Evolutionary conservation across 148 eudicot genomes (phyloP).

Genomic region (Vaccinium myrtillus): DNA sequence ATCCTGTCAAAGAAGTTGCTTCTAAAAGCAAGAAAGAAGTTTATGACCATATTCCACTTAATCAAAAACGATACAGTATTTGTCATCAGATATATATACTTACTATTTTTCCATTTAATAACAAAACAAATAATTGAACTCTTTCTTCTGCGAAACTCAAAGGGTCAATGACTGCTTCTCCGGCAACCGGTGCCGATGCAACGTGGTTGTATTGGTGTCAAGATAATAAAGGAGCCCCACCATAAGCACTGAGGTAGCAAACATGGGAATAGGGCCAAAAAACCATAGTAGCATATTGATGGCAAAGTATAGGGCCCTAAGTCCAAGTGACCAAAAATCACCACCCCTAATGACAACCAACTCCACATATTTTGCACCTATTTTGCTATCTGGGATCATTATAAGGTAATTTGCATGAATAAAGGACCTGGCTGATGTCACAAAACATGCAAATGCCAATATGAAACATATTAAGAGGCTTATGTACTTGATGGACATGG

Average conservation of each 20-base stretch:
- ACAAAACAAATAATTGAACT: background rate
- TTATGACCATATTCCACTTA: background rate
- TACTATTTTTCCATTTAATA: too few relatives aligned
- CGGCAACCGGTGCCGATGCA: conserved; percentile 37
- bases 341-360: conserved; percentile 59
- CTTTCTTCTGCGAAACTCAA: background rate
- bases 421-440: conserved; percentile 65
- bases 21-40: background rate
- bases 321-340: conserved; percentile 73
- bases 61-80: background rate
- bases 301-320: conserved; percentile 72
- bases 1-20: background rate
- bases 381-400: conserved; percentile 44
- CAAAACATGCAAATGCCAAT: conserved; percentile 69
- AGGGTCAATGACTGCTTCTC: background rate
- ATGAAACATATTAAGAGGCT: conserved; percentile 59
- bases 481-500: conserved; percentile 68
- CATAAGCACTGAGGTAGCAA: conserved; percentile 47
- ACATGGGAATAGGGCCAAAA: conserved; percentile 84
- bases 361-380: conserved; percentile 43
- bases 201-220: conserved; percentile 48
- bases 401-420: conserved; percentile 67
- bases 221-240: conserved; percentile 49
- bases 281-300: conserved; percentile 67
- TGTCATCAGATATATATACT: background rate